Evolutionary conservation across 2,329 filamentous ascomycete genomes (phyloP).

Genomic region (Atkinsonella texensis): DNA sequence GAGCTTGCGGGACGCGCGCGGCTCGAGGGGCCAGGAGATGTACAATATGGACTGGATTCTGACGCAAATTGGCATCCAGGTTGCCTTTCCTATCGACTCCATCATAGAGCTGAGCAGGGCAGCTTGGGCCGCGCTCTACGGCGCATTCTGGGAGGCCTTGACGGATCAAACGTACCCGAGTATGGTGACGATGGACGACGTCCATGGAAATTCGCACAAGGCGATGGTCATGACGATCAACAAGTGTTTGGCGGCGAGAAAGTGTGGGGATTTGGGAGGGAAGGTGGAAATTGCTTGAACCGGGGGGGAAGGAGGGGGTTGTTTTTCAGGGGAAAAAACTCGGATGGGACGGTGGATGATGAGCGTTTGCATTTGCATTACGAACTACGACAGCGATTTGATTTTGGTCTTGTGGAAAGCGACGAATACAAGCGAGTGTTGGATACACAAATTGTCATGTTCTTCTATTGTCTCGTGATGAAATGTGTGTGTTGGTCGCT

Average conservation of each 20-base stretch:
- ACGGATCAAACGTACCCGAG: conserved; percentile 18
- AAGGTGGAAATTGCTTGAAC: conserved; percentile 9
- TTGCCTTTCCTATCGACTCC: background rate
- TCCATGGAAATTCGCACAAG: conserved; percentile 15
- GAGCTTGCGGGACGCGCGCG: conserved; percentile 8
- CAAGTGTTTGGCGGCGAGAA: conserved; percentile 16
- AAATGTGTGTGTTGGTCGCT: too few species aligned
- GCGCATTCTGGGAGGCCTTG: conserved; percentile 14
- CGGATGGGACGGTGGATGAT: too few species aligned
- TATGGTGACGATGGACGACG: conserved; percentile 19
- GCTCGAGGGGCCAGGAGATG: conserved; percentile 7
- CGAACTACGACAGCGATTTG: too few species aligned
- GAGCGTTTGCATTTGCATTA: too few species aligned
- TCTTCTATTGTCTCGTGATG: too few species aligned
- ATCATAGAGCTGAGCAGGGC: conserved; percentile 9
- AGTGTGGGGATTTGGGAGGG: conserved; percentile 13
- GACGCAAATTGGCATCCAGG: conserved; percentile 9
- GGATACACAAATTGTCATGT: too few species aligned
- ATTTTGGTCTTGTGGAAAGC: too few species aligned
- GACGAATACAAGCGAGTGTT: too few species aligned
- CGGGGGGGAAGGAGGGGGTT: too few species aligned
- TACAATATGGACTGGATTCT: conserved; percentile 17
- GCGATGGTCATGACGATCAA: conserved; percentile 18
- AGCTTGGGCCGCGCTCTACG: conserved; percentile 13
- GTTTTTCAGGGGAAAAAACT: too few species aligned